Conservation (phyloP, 2,329 filamentous ascomycete species). For the Xylaria sp. region DNA sequence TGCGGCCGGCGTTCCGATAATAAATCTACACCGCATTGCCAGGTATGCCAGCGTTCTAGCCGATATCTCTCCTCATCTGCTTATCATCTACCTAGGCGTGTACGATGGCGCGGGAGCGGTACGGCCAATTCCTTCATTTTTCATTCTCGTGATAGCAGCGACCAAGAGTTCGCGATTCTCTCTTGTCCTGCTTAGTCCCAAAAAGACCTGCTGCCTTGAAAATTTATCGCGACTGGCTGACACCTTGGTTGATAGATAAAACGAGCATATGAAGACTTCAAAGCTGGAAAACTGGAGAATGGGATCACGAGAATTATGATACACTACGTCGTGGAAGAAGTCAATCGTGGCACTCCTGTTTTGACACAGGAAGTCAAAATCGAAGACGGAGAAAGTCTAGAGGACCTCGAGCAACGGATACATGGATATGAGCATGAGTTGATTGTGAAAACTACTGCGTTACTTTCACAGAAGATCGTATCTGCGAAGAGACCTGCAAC, state of each 20-base stretch:
- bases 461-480: conserved; percentile 42
- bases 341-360: conserved; percentile 75
- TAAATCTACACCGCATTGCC: conserved; percentile 76
- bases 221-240: conserved; percentile 8
- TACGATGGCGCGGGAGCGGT: conserved; percentile 73
- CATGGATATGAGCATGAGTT: conserved; percentile 73
- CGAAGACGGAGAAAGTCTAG: conserved; percentile 65
- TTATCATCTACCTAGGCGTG: conserved; percentile 54
- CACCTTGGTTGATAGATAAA: conserved; percentile 58
- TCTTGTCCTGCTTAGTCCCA: background rate
- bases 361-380: conserved; percentile 69
- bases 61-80: background rate
- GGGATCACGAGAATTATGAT: conserved; percentile 76
- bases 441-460: conserved; percentile 71
- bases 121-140: background rate
- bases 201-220: background rate
- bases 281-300: conserved; percentile 64
- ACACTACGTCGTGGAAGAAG: conserved; percentile 74
- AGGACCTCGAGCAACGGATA: conserved; percentile 70
- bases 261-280: conserved; percentile 72
- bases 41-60: conserved; percentile 41
- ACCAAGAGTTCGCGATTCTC: background rate
- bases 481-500: conserved; percentile 37
- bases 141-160: background rate
- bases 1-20: conserved; percentile 70